A percentile compares a stretch with the other conserved stretches of the same genome.
phyloP scores from a whole-genome alignment of 768 basidiomycete species.

The Strobilomyces confusus region DNA sequence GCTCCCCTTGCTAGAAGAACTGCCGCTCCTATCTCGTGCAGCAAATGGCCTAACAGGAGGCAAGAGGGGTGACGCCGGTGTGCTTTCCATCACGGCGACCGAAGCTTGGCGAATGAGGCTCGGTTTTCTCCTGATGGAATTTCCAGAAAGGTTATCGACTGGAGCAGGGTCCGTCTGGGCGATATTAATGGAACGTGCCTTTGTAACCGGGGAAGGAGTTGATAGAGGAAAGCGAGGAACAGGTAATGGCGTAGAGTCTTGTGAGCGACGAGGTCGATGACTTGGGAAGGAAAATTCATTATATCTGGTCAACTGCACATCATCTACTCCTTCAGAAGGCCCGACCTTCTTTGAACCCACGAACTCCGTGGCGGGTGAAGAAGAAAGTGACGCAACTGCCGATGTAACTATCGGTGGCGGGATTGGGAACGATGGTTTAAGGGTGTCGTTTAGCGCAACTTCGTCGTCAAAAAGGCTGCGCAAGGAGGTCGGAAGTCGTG shows the following conservation, averaged over 20 bases:
- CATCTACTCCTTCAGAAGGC: slow-evolving; percentile 35
- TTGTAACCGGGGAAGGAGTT: slow-evolving; percentile 31
- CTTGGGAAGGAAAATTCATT: slow-evolving; percentile 52
- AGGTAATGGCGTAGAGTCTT: slow-evolving; percentile 41
- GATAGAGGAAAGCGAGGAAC: slow-evolving; percentile 24
- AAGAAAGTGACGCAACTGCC: slow-evolving; percentile 26
- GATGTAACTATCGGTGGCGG: slow-evolving; percentile 26
- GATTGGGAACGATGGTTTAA: slow-evolving; percentile 38
- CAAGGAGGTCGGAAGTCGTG: slow-evolving; percentile 69
- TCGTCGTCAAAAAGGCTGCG: slow-evolving; percentile 75
- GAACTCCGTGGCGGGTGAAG: slow-evolving; percentile 36
- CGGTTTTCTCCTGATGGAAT: slow-evolving; percentile 28
- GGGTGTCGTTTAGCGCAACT: slow-evolving; percentile 35
- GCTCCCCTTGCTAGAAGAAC: slow-evolving; percentile 40
- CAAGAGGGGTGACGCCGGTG: slow-evolving; percentile 33
- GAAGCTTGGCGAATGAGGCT: slow-evolving; percentile 49
- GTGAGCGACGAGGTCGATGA: slow-evolving; percentile 55
- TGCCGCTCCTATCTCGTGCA: slow-evolving; percentile 47
- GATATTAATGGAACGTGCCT: slow-evolving; percentile 34
- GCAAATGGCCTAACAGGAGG: slow-evolving; percentile 47
- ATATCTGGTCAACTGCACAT: slow-evolving; percentile 41
- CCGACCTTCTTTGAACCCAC: slow-evolving; percentile 30
- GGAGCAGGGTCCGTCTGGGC: slow-evolving; percentile 19
- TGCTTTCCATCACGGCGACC: slow-evolving; percentile 51
- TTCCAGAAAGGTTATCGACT: slow-evolving; percentile 7